Base-by-base conservation (phyloP, 257 asterid species). In the Jacaranda mimosifolia region DNA sequence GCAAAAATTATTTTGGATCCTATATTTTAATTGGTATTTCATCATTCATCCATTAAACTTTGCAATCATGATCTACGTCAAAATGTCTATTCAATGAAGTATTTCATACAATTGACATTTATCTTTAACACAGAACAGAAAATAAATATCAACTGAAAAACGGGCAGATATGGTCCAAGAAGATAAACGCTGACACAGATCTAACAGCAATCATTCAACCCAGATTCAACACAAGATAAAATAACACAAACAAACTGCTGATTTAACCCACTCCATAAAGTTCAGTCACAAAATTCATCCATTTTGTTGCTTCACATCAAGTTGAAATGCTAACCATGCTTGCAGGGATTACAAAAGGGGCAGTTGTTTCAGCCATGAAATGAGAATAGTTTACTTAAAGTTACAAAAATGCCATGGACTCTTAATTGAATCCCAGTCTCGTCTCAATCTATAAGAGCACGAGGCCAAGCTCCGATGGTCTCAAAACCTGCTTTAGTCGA, bases 381-480 rank as follows among this genome's bases (percentile, higher is more conserved):
- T 5, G 64, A 35, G 60, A 79, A 36, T 13, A 73, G 43, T 15
- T 65, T 3, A 48, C 63, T 63, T 43, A 51, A 48, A 70, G 76
- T 62, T 57, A 81, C 79, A 64, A 81, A 78, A 70, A 80, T 73
- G 64, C 72, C 49, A 48, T 32, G 0, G 7, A 74, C 72, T 76
- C 65, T 4, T 32, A 67, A 65, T 39, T 17, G 57, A 63, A 62
- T 42, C 56, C 38, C 43, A 17, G 45, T 42, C 46, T 9, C 46
- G 43, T 45, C 74, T 68, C 74, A 76, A 45, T 51, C 83, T 89
- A 89, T 67, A 91, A 79, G 71, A 89, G 96, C 79, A 91, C 96
- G 18, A 89, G 90, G 59, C 98, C 98, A 1, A 94, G 97, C 82
- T 90, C 95, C 0, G 97, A 87, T 18, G 98, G 83, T 72, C 83